Evolutionary conservation across 768 basidiomycete species (phyloP), one percentile per base, ranked within the genome.

Genomic region (Cystobasidium onofrii): DNA sequence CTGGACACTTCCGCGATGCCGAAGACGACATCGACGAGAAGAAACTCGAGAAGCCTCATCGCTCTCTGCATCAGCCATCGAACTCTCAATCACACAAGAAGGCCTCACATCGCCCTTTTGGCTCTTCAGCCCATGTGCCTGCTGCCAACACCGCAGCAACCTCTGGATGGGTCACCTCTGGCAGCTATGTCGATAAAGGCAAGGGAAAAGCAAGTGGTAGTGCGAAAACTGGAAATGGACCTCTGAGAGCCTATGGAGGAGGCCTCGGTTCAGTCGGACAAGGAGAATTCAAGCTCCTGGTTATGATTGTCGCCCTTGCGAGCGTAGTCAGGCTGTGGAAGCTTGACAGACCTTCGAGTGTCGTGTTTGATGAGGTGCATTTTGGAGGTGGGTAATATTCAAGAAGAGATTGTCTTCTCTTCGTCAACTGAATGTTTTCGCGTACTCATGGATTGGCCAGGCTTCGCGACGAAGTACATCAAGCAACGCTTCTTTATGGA

Each of bases 381-480:
- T 74, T 76, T 43, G 75, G 69, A 55, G 75, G 72, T 73, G 15
- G 10, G 33, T 62, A n/a, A 13, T 9, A 20, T n/a, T 33, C 9
- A 13, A 18, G 12, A 7, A 10, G 7, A n/a, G 13, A 7, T n/a
- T 29, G 33, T 41, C 9, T 41, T n/a, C 12, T 9, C 33, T 33
- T 41, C 17, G 23, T 7, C 20, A 23, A 1, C 41, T 64, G 36
- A 64, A n/a, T n/a, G n/a, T n/a, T n/a, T n/a, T n/a, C n/a, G n/a
- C n/a, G n/a, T 31, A 36, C 25, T 13, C 33, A 33, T 17, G 1
- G 3, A 36, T 13, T 9, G 1, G 25, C 31, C 62, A 71, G 75
- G 75, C 60, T 72, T 98, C 80, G 92, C 95, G 6, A 85, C 87
- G 60, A 90, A 90, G 80, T 98, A 98, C 80, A 90, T 97, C 85